Percentiles rank a stretch among this genome's conserved stretches.
phyloP scores from a whole-genome alignment of 164 flowering plant genomes.

The Buxus sempervirens region DNA sequence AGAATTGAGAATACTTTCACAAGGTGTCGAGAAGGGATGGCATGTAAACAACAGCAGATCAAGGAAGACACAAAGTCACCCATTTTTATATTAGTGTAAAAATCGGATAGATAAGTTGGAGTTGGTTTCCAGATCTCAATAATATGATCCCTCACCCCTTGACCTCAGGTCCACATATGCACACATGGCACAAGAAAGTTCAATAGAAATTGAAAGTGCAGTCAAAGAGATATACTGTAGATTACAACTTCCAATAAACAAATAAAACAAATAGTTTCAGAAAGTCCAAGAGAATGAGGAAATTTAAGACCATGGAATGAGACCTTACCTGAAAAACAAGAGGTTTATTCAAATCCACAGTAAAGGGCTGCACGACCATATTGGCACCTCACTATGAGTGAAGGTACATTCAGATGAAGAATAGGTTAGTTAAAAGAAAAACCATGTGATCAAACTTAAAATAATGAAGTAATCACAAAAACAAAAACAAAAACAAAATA shows the following conservation, averaged over 20 bases:
- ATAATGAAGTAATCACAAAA: background rate
- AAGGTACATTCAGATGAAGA: background rate
- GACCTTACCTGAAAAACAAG: constrained; percentile 85
- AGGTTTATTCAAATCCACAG: constrained; percentile 84
- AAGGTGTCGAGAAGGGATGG: background rate
- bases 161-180: background rate
- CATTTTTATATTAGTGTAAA: background rate
- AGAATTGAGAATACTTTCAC: background rate
- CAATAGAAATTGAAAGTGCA: background rate
- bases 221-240: too few relatives aligned
- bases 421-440: background rate
- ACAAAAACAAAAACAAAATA: background rate
- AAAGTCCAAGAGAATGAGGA: background rate
- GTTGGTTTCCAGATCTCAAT: background rate
- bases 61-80: background rate
- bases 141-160: background rate
- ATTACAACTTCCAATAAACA: background rate
- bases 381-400: constrained; percentile 15
- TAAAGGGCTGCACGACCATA: constrained; percentile 76
- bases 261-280: background rate
- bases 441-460: background rate
- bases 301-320: background rate
- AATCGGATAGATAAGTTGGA: background rate
- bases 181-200: background rate
- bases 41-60: background rate